Conservation (phyloP, 805 yeast genomes). For the Kodamaea kakaduensis region DNA sequence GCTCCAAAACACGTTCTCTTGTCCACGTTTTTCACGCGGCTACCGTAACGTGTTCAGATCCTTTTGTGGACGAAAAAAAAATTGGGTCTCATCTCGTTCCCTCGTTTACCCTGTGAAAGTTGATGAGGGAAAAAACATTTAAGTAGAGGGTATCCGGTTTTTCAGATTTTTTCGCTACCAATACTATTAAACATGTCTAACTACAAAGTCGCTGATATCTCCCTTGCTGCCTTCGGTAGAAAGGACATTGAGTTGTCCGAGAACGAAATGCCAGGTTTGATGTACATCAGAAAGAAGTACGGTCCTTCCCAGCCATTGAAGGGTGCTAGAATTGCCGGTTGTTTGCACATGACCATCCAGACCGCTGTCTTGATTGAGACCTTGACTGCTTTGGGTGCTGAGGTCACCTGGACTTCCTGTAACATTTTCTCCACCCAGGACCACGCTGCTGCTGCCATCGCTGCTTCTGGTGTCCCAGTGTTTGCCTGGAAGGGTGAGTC, state of each 20-base stretch:
- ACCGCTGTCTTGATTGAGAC: constrained; percentile 99
- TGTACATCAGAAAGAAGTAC: constrained; percentile 93
- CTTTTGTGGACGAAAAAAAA: background rate
- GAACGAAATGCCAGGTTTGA: constrained; percentile 99
- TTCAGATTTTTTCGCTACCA: constrained; percentile 4
- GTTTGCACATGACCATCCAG: constrained; percentile 99
- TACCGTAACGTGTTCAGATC: background rate
- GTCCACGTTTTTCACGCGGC: constrained; percentile 2
- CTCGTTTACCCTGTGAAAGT: constrained; percentile 5
- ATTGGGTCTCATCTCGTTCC: constrained; percentile 2
- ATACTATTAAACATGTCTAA: constrained; percentile 36
- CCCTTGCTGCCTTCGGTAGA: constrained; percentile 99
- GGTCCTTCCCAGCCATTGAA: constrained; percentile 90
- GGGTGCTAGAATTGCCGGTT: constrained; percentile 98
- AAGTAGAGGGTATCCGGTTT: constrained; percentile 3
- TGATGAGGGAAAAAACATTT: constrained; percentile 4
- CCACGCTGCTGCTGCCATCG: constrained; percentile 99
- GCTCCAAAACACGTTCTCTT: background rate
- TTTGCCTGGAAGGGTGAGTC: constrained; percentile 99
- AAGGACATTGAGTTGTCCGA: constrained; percentile 98
- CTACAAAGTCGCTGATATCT: constrained; percentile 96
- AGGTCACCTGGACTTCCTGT: constrained; percentile 99
- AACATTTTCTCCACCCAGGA: constrained; percentile 99
- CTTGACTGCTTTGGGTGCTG: constrained; percentile 95
- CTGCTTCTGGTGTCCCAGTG: constrained; percentile 98